These are phyloP conservation scores for Dalbergia cultrata DNA, from an alignment of 306 rosid genomes.

Conservation along the genomic window DNA sequence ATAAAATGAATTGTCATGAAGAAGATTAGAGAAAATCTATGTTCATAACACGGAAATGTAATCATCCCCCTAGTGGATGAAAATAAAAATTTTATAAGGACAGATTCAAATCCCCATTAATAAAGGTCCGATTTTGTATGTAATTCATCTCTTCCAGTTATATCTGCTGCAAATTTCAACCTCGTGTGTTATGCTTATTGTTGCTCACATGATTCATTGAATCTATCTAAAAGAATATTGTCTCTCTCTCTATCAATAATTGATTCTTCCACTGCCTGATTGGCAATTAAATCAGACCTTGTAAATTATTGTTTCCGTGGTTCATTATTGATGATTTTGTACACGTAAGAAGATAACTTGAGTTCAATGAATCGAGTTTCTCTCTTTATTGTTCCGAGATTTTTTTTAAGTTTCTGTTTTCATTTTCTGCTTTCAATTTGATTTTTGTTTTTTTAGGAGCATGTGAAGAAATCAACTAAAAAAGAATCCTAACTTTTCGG, in stretches of 20 bases:
- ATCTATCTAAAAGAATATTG: neutral
- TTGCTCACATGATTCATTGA: neutral
- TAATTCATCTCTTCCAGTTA: too few species aligned
- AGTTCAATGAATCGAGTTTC: too few species aligned
- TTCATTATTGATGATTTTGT: neutral
- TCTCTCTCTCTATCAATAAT: neutral
- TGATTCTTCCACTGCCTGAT: constrained; percentile 6
- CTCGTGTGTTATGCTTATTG: neutral
- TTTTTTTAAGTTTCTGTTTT: too few species aligned
- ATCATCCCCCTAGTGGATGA: neutral
- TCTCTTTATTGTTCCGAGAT: too few species aligned
- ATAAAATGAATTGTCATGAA: constrained; percentile 12
- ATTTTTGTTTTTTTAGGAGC: too few species aligned
- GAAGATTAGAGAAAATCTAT: constrained; percentile 13
- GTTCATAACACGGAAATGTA: neutral
- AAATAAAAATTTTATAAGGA: neutral
- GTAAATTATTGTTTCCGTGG: neutral
- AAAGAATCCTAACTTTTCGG: too few species aligned
- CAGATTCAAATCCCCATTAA: neutral
- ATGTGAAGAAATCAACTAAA: too few species aligned
- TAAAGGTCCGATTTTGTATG: neutral
- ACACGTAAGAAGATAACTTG: too few species aligned
- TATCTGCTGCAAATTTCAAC: neutral
- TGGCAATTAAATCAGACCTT: neutral
- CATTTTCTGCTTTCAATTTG: too few species aligned